Conservation (phyloP, 495 filamentous ascomycete genomes). For the Corynascus novoguineensis region DNA sequence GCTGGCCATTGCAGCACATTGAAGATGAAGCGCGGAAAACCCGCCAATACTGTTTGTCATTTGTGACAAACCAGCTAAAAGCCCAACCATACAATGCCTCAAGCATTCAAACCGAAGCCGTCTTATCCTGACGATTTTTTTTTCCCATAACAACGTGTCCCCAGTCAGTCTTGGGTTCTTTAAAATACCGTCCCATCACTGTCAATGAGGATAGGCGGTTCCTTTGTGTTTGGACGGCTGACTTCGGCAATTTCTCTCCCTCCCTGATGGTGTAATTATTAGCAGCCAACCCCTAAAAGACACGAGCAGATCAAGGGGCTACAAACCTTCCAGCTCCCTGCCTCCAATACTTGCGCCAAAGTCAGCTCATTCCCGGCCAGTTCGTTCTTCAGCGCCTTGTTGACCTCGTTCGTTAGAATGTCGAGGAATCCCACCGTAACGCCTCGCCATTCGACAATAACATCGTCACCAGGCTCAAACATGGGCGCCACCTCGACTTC, state of each 20-base stretch:
- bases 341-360: conserved; percentile 76
- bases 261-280: conserved; percentile 51
- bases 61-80: no score
- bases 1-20: no score
- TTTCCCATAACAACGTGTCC: no score
- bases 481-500: conserved; percentile 67
- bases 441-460: conserved; percentile 82
- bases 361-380: conserved; percentile 54
- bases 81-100: no score
- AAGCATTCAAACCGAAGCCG: no score
- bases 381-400: conserved; percentile 49
- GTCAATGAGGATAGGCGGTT: conserved; percentile 92
- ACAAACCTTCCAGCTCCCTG: conserved; percentile 89
- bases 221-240: conserved; percentile 91
- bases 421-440: conserved; percentile 83
- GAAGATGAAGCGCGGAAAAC: no score
- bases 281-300: not conserved
- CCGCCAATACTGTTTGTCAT: no score
- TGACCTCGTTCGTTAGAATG: conserved; percentile 65
- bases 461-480: conserved; percentile 74
- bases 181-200: conserved; percentile 90
- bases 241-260: conserved; percentile 95
- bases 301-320: not conserved
- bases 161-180: no score
- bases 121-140: no score